A percentile compares a stretch with the other conserved stretches of the same genome.
Evolutionary conservation across 306 rosid genomes (phyloP).

Genomic region (Luffa aegyptiaca): DNA sequence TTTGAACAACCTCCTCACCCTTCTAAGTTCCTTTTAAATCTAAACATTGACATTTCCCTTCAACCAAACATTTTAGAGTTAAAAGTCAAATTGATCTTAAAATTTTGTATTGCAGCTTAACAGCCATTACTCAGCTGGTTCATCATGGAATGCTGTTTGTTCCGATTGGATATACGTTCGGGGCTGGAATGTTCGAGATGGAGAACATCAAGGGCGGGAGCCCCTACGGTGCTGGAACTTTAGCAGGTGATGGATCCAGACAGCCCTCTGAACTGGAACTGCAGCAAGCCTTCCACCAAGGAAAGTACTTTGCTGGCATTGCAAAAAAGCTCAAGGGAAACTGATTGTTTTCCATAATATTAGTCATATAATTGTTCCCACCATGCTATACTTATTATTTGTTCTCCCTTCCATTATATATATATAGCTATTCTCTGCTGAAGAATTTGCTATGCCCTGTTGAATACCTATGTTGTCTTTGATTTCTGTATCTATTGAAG

Average conservation of each 20-base stretch:
- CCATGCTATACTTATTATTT: not conserved
- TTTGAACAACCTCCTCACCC: not conserved
- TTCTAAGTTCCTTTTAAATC: not conserved
- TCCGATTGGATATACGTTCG: conserved; percentile 81
- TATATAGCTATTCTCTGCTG: not conserved
- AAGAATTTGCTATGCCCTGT: not conserved
- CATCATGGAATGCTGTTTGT: conserved; percentile 90
- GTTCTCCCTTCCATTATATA: not conserved
- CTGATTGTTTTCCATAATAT: conserved; percentile 20
- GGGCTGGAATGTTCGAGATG: conserved; percentile 94
- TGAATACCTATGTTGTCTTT: not conserved
- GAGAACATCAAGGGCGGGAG: conserved; percentile 75
- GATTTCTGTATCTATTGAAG: not conserved
- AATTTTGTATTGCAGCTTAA: conserved; percentile 43
- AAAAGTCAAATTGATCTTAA: not conserved
- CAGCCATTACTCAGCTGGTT: conserved; percentile 87
- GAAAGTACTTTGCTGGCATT: conserved; percentile 66
- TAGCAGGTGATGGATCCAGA: conserved; percentile 74
- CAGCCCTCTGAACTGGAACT: conserved; percentile 80
- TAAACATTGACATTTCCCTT: not conserved
- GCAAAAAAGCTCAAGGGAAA: conserved; percentile 86
- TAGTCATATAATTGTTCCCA: not conserved
- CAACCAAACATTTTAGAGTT: not conserved
- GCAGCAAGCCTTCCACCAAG: conserved; percentile 89
- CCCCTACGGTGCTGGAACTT: conserved; percentile 90